A percentile compares a stretch with the other conserved stretches of the same genome.
Evolutionary conservation across 148 eudicot genomes (phyloP).

Genomic region (Linanthus parryae): DNA sequence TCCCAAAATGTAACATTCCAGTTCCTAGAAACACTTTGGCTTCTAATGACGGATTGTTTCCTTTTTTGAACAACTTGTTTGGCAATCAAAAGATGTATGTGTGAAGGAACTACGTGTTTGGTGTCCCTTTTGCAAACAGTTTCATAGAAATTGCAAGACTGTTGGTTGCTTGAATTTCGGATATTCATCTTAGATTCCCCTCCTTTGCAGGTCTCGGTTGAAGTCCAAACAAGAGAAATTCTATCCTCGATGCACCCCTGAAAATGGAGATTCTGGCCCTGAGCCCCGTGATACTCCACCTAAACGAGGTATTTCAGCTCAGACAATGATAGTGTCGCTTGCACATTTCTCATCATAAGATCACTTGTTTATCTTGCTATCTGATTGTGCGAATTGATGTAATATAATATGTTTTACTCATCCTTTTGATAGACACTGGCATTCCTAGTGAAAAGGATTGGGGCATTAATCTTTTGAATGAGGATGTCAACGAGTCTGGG

Average conservation of each 20-base stretch:
- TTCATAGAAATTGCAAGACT: too few species aligned
- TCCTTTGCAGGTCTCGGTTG: slow-evolving; percentile 50
- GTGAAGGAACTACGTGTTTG: too few species aligned
- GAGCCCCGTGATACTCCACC: slow-evolving; percentile 98
- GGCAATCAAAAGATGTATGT: too few species aligned
- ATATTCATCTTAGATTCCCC: too few species aligned
- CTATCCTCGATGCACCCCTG: slow-evolving; percentile 67
- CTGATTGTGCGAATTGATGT: slow-evolving; percentile 11
- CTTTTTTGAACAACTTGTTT: too few species aligned
- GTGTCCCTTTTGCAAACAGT: too few species aligned
- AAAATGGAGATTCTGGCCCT: slow-evolving; percentile 77
- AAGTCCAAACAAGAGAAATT: slow-evolving; percentile 52
- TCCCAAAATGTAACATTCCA: too few species aligned
- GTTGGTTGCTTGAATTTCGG: too few species aligned
- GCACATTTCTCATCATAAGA: too few species aligned
- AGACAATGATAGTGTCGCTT: too few species aligned
- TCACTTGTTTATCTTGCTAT: slow-evolving; percentile 3
- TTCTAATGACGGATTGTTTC: too few species aligned
- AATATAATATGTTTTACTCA: slow-evolving; percentile 11
- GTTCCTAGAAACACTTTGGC: too few species aligned
- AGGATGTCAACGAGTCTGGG: slow-evolving; percentile 64
- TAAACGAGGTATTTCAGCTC: slow-evolving; percentile 83
- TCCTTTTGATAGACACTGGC: slow-evolving; percentile 67
- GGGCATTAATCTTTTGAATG: slow-evolving; percentile 83
- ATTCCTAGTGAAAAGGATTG: slow-evolving; percentile 98